A percentile compares a stretch with the other conserved stretches of the same genome.
Evolutionary conservation across 345 rosid genomes (phyloP).

Genomic region (Dimocarpus longan): DNA sequence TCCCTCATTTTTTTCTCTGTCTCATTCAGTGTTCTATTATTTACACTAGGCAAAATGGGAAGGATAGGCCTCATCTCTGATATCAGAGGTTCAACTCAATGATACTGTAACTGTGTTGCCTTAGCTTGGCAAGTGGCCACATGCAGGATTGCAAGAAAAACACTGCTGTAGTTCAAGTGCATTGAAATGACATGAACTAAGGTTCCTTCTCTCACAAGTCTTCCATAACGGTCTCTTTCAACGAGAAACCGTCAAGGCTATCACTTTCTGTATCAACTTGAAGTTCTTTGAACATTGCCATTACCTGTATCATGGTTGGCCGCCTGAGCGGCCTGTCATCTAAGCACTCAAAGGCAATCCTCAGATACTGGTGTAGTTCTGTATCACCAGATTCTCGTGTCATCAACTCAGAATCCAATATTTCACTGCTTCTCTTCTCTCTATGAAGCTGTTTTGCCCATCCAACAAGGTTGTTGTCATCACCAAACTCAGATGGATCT

Average conservation of each 20-base stretch:
- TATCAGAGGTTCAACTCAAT: conserved; percentile 8
- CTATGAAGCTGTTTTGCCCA: conserved; percentile 89
- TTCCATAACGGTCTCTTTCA: conserved; percentile 64
- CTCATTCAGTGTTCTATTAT: conserved; percentile 47
- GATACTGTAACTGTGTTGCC: conserved; percentile 4
- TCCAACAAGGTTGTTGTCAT: conserved; percentile 92
- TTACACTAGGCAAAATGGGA: conserved; percentile 38
- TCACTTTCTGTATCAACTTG: conserved; percentile 81
- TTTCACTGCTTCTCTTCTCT: conserved; percentile 63
- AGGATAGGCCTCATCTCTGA: conserved; percentile 14
- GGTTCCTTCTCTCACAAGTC: conserved; percentile 61
- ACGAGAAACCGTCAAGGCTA: conserved; percentile 66
- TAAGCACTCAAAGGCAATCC: conserved; percentile 84
- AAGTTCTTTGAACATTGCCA: conserved; percentile 97
- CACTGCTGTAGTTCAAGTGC: conserved; percentile 4
- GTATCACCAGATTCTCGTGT: conserved; percentile 50
- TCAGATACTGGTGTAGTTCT: conserved; percentile 70
- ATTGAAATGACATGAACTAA: conserved; percentile 29
- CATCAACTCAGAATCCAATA: conserved; percentile 67
- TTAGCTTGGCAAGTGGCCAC: not conserved
- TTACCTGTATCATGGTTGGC: conserved; percentile 96
- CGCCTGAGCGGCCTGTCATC: conserved; percentile 85
- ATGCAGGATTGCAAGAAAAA: conserved; percentile 1
- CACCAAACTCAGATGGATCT: conserved; percentile 78
- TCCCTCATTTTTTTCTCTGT: conserved; percentile 29